Percentiles rank a stretch among this genome's conserved stretches.
Evolutionary conservation across 441 rosid species (phyloP).

Genomic region (Brassica balearica): DNA sequence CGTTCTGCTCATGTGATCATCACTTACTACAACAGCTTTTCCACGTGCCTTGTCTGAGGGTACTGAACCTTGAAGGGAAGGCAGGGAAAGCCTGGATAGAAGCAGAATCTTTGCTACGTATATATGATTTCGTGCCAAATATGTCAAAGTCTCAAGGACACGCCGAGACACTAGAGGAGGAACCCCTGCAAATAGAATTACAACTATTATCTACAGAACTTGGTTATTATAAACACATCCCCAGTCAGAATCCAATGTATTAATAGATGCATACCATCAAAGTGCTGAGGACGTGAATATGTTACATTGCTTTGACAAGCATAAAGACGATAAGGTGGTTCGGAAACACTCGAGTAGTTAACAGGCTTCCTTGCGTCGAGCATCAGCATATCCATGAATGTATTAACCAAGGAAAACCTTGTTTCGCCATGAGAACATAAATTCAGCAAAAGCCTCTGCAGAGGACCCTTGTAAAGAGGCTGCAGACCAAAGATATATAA

Average conservation of each 20-base stretch:
- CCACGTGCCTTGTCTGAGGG: constrained; percentile 64
- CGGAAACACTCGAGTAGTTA: constrained; percentile 55
- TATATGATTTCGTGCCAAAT: constrained; percentile 89
- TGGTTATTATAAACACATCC: background rate
- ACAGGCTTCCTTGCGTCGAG: constrained; percentile 70
- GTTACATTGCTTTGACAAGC: constrained; percentile 92
- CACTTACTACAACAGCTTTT: constrained; percentile 70
- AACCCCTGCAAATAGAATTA: constrained; percentile 60
- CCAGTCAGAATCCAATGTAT: constrained; percentile 4
- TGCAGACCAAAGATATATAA: constrained; percentile 45
- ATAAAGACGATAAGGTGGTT: constrained; percentile 86
- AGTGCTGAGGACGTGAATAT: constrained; percentile 95
- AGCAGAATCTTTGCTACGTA: constrained; percentile 84
- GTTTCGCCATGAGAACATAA: constrained; percentile 92
- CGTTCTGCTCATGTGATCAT: constrained; percentile 49
- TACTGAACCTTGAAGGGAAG: constrained; percentile 49
- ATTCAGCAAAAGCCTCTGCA: constrained; percentile 95
- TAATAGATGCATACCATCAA: constrained; percentile 65
- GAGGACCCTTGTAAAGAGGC: constrained; percentile 94
- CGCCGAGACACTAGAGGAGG: constrained; percentile 97
- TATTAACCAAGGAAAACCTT: constrained; percentile 77
- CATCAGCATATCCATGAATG: constrained; percentile 91
- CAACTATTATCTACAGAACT: background rate
- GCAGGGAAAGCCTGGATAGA: constrained; percentile 66
- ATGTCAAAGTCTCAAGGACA: constrained; percentile 87